Conservation (phyloP, 352 stramenopile genomes). For the Pythium monospermum region DNA sequence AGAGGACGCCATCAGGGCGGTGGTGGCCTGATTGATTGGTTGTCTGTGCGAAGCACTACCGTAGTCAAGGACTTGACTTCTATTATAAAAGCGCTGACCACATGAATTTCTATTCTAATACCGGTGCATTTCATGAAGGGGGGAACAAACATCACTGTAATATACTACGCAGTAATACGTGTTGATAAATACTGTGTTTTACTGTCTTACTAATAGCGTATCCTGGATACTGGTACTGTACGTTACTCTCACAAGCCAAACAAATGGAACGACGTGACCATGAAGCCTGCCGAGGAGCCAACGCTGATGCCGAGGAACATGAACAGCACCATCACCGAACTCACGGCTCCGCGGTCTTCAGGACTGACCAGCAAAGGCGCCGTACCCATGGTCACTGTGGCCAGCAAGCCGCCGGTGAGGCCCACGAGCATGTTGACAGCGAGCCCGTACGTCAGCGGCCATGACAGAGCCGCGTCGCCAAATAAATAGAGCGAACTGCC, state of each 20-base stretch:
- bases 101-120: no score
- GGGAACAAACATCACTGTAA: no score
- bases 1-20: no score
- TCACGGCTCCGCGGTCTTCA: conserved; percentile 51
- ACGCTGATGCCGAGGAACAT: conserved; percentile 48
- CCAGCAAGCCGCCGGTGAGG: conserved; percentile 47
- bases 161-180: no score
- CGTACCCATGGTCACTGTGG: conserved; percentile 57
- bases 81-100: no score
- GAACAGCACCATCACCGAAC: conserved; percentile 50
- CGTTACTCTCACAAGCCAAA: conserved; percentile 40
- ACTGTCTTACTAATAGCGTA: no score
- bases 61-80: no score
- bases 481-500: conserved; percentile 55
- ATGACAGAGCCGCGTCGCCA: conserved; percentile 17
- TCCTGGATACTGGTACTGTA: no score
- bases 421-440: conserved; percentile 46
- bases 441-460: conserved; percentile 34
- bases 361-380: conserved; percentile 42
- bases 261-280: conserved; percentile 44
- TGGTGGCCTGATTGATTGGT: no score
- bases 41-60: no score
- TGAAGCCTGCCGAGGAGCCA: conserved; percentile 45
- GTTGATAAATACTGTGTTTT: no score
- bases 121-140: no score